Conservation (phyloP, 2,329 filamentous ascomycete genomes). For the Alternaria sp. region DNA sequence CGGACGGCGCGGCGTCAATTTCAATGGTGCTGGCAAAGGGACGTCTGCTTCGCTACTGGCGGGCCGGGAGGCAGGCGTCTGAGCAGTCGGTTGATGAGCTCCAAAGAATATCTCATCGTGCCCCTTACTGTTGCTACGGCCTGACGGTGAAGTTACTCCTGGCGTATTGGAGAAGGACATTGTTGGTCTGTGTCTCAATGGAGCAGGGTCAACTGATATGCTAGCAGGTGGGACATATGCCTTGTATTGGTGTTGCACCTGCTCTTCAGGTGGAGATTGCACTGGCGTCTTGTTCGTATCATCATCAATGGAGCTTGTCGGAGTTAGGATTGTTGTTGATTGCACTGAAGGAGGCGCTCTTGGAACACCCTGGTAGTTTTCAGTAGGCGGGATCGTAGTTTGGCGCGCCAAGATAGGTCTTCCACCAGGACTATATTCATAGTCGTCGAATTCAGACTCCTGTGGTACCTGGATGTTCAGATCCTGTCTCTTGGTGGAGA, state of each 20-base stretch:
- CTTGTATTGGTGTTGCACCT: conserved; percentile 35
- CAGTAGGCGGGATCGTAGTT: conserved; percentile 20
- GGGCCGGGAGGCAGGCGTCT: conserved; percentile 21
- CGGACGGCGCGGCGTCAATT: conserved; percentile 24
- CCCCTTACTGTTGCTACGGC: conserved; percentile 22
- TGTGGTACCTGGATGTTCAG: conserved; percentile 28
- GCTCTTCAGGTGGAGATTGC: conserved; percentile 38
- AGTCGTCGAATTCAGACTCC: conserved; percentile 18
- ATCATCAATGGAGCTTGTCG: conserved; percentile 44
- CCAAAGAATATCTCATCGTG: conserved; percentile 48
- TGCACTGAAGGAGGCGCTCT: conserved; percentile 29
- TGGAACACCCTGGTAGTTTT: conserved; percentile 16
- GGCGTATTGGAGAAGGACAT: conserved; percentile 25
- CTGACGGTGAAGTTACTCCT: conserved; percentile 9
- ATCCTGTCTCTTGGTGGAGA: conserved; percentile 15
- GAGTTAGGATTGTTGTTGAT: conserved; percentile 41
- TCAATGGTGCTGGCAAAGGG: conserved; percentile 36
- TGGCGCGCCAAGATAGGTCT: conserved; percentile 52
- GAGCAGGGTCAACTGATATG: conserved; percentile 12
- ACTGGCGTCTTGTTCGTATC: conserved; percentile 40
- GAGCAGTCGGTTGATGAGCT: conserved; percentile 12
- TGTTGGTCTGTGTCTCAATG: conserved; percentile 30
- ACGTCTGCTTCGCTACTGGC: conserved; percentile 29
- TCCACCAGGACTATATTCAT: conserved; percentile 61
- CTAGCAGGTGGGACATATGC: conserved; percentile 39